Base-by-base conservation (phyloP, 495 filamentous ascomycete genomes). In the Penicillium daleae region DNA sequence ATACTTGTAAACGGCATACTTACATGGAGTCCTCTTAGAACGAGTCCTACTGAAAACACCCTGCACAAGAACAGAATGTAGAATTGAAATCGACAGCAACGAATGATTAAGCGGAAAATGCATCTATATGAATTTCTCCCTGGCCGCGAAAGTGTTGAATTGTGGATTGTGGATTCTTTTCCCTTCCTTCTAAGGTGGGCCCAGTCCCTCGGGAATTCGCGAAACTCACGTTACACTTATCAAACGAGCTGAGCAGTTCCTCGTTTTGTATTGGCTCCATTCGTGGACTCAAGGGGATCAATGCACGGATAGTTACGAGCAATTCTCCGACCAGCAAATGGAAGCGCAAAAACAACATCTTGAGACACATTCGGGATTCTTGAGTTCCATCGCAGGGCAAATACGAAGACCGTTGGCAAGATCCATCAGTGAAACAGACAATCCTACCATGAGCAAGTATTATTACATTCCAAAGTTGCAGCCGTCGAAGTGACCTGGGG, bases 21-120 rank as follows among this genome's bases (percentile, higher is more conserved):
- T 22, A 9, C 19, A 24, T 8, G 9, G 19, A 46, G 42, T 46
- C 12, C 42, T 24, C 24, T 24, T 10, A 27, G 4, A 13, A 29
- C 46, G 27, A 24, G 1, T 8, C 15, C 2, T 49, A 13, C 22
- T 17, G 13, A 24, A 1, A 46, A 46, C 6, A 24, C 46, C 1
- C 24, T 22, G 42, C 19, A 21, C 10, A 22, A 44, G 12, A 22
- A 44, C 22, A 24, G 42, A 50, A n/a, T n/a, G n/a, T n/a, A n/a
- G n/a, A n/a, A n/a, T n/a, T n/a, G n/a, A 15, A 50, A 4, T 29
- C 8, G 24, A 50, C 5, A 42, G 7, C 15, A 33, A 12, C 7
- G 21, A 29, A 39, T 39, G 22, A 7, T 15, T 37, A 22, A 59
- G 46, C 58, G 68, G 63, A 64, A 55, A 69, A 64, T 13, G 49